Percentiles rank a stretch among this genome's conserved stretches.
Conservation (phyloP, 306 rosid genomes). For the Ceratonia siliqua region DNA sequence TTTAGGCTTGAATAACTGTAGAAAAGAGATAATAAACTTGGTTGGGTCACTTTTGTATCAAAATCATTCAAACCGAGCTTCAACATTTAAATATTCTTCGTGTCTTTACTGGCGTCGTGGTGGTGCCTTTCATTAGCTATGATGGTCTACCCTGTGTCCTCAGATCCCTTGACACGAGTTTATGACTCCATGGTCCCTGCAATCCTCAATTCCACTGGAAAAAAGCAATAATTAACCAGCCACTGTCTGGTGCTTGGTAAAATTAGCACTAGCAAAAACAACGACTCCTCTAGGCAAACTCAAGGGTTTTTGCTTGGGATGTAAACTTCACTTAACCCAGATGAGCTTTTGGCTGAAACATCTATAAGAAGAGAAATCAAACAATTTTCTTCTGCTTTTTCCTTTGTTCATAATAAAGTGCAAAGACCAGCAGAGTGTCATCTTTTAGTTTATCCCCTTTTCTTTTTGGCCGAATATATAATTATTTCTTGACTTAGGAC, state of each 20-base stretch:
- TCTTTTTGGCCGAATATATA: neutral
- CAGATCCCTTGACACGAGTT: conserved; percentile 7
- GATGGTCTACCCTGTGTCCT: conserved; percentile 12
- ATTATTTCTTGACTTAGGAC: neutral
- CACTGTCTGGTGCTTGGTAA: neutral
- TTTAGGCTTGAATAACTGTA: conserved; percentile 24
- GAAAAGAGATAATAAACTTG: neutral
- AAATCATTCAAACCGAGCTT: conserved; percentile 17
- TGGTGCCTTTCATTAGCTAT: conserved; percentile 13
- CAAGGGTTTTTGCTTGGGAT: neutral
- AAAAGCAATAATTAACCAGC: conserved; percentile 21
- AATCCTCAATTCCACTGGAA: conserved; percentile 11
- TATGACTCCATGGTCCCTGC: conserved; percentile 26
- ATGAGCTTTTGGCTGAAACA: neutral
- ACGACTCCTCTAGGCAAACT: neutral
- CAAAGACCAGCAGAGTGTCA: neutral
- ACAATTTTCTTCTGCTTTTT: neutral
- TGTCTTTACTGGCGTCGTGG: conserved; percentile 28
- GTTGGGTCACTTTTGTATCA: conserved; percentile 29
- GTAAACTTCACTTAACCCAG: neutral
- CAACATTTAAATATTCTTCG: neutral
- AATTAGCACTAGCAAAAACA: conserved; percentile 1
- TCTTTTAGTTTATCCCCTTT: neutral
- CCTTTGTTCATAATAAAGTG: neutral
- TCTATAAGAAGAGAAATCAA: neutral